Evolutionary conservation across 1,284 basidiomycete genomes (phyloP), one percentile per base, ranked within the genome.

Genomic region (Heterobasidion annosum): DNA sequence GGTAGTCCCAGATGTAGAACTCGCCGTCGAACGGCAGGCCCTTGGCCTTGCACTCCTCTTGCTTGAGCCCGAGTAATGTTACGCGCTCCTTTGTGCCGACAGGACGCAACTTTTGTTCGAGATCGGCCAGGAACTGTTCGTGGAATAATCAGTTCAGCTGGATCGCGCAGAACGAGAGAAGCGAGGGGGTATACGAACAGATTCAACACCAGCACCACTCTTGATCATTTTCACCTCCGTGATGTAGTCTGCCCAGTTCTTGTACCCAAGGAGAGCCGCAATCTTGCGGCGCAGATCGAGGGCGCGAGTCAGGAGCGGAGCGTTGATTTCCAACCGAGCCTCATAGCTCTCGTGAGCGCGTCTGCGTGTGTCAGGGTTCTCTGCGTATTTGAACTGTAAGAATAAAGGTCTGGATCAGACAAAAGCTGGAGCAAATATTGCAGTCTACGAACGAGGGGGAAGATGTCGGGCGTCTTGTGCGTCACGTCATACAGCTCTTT

Each of bases 191-290:
- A 53, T 49, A 55, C 67, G 52, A 65, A 81, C 82, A 42, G 78
- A 72, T 61, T 74, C 66, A 1, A 86, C 82, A 49, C 75, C 75
- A 48, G 79, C 70, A 1, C 79, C 82, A 37, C 73, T 78, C 66
- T 91, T 91, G 58, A 88, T 81, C 91, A 93, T 92, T 72, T 91
- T 92, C 54, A 81, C 77, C 65, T 93, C 89, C 0, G 89, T 88
- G 25, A 83, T 68, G 64, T 83, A 92, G 65, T 89, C 88, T 1
- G 88, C 89, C 84, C 88, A 91, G 15, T 81, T 90, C n/a, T 79
- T 67, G 61, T 92, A 92, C 5, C 79, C 80, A 13, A 93, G 72
- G 3, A 92, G 63, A 32, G 70, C 69, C 0, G 85, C 81, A 53
- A 89, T 85, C 63, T 82, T 67, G 18, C 82, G 81, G 48, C 91